Percentiles rank a stretch among this genome's conserved stretches.
These are phyloP conservation scores for Loxodes magnus DNA, from an alignment of 73 alveolate genomes.

Conservation along the genomic window DNA sequence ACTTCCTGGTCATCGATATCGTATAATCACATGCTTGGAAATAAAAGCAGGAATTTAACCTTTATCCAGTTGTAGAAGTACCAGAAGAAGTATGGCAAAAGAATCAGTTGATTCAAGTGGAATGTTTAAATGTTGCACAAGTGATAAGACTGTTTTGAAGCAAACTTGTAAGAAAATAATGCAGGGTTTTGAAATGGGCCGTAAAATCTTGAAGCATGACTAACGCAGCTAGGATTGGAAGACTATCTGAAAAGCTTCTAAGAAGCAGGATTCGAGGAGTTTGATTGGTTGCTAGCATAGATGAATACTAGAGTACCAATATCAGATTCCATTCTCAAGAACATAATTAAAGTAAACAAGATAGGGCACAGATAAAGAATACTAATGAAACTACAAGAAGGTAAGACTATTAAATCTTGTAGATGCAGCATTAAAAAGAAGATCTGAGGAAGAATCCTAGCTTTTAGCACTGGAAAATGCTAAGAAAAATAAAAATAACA, in stretches of 20 bases:
- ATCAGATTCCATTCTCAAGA: not conserved
- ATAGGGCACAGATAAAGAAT: constrained; percentile 14
- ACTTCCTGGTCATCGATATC: too few relatives aligned
- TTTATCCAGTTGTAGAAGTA: not conserved
- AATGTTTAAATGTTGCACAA: constrained; percentile 4
- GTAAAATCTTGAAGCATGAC: not conserved
- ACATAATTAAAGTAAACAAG: not conserved
- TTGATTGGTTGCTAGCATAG: constrained; percentile 1
- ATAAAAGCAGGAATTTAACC: not conserved
- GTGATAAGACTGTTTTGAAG: too few relatives aligned
- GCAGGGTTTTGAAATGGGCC: not conserved
- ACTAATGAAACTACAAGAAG: constrained; percentile 5
- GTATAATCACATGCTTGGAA: too few relatives aligned
- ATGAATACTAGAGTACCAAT: constrained; percentile 2
- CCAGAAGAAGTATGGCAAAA: not conserved
- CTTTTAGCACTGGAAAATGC: too few relatives aligned
- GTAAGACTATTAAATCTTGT: too few relatives aligned
- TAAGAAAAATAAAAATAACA: too few relatives aligned
- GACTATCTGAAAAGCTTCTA: not conserved
- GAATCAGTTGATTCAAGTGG: not conserved
- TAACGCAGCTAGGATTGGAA: not conserved
- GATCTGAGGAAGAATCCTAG: too few relatives aligned
- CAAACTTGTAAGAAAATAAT: too few relatives aligned
- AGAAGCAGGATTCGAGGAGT: constrained; percentile 9
- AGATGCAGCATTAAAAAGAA: too few relatives aligned